Conservation (phyloP, 1,139 yeast genomes). For the Eremothecium cymbalariae region DNA sequence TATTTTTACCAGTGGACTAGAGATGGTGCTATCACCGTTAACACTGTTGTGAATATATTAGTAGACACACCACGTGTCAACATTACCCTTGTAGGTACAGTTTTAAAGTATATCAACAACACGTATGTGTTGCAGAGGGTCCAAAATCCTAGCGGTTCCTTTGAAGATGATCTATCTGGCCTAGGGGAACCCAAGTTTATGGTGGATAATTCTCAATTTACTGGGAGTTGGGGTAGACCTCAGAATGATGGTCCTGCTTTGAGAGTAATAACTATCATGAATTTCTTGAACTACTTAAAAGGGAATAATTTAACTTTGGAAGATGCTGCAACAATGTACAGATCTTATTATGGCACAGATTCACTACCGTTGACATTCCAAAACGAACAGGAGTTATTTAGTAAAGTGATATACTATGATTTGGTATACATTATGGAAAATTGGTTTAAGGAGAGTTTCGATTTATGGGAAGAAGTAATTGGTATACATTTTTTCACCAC, state of each 20-base stretch:
- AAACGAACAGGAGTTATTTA: constrained; percentile 35
- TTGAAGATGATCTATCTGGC: constrained; percentile 41
- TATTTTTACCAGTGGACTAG: constrained; percentile 88
- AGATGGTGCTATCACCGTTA: constrained; percentile 78
- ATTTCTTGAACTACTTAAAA: constrained; percentile 43
- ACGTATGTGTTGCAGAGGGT: constrained; percentile 54
- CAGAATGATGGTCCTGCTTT: constrained; percentile 94
- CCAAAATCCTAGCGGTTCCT: constrained; percentile 61
- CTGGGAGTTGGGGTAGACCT: constrained; percentile 83
- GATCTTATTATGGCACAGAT: constrained; percentile 17
- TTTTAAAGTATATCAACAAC: constrained; percentile 48
- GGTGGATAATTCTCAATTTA: constrained; percentile 55
- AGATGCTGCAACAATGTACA: constrained; percentile 21
- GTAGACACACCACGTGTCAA: constrained; percentile 33
- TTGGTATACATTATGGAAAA: constrained; percentile 51
- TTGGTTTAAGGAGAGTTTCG: constrained; percentile 68
- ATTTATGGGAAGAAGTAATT: constrained; percentile 86
- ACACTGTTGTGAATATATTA: constrained; percentile 50
- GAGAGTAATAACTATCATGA: constrained; percentile 56
- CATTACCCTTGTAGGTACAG: constrained; percentile 17
- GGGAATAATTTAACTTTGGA: constrained; percentile 29
- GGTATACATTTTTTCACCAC: constrained; percentile 74
- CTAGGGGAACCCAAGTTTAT: constrained; percentile 87
- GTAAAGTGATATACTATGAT: constrained; percentile 58
- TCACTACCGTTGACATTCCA: constrained; percentile 13